Percentiles rank a stretch among this genome's conserved stretches.
phyloP scores from a whole-genome alignment of 2,329 filamentous ascomycete genomes.

The Zalaria sp. region DNA sequence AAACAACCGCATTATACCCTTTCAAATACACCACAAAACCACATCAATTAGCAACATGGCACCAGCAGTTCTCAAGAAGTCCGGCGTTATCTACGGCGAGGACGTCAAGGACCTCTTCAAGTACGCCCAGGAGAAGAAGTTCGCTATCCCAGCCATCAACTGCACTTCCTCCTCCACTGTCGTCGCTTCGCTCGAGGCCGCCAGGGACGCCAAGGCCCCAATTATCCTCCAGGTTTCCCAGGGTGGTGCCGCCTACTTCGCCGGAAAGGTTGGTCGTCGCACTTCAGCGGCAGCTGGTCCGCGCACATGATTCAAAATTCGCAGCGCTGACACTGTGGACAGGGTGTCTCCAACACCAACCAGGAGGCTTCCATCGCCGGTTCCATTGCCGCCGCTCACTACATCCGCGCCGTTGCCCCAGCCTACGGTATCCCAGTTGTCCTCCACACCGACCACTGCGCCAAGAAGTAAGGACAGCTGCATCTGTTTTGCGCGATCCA shows the following conservation, averaged over 20 bases:
- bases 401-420: constrained; percentile 78
- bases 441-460: constrained; percentile 96
- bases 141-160: constrained; percentile 64
- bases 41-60: constrained; percentile 6
- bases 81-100: constrained; percentile 25
- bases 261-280: constrained; percentile 27
- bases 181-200: constrained; percentile 83
- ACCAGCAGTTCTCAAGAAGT: constrained; percentile 13
- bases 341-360: constrained; percentile 62
- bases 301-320: too few species aligned
- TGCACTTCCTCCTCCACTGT: constrained; percentile 85
- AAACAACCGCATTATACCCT: too few species aligned
- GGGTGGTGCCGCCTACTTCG: constrained; percentile 61
- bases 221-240: constrained; percentile 75
- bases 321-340: too few species aligned
- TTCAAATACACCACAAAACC: background rate
- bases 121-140: constrained; percentile 76
- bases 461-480: constrained; percentile 53
- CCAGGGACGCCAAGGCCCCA: constrained; percentile 78
- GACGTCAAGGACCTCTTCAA: constrained; percentile 51
- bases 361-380: constrained; percentile 84
- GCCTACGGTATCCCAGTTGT: constrained; percentile 81
- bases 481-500: background rate
- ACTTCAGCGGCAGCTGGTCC: background rate
- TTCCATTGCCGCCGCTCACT: constrained; percentile 79